A percentile compares a stretch with the other conserved stretches of the same genome.
Evolutionary conservation across 2,329 filamentous ascomycete species (phyloP).

Genomic region (Hyphodiscus sp.): DNA sequence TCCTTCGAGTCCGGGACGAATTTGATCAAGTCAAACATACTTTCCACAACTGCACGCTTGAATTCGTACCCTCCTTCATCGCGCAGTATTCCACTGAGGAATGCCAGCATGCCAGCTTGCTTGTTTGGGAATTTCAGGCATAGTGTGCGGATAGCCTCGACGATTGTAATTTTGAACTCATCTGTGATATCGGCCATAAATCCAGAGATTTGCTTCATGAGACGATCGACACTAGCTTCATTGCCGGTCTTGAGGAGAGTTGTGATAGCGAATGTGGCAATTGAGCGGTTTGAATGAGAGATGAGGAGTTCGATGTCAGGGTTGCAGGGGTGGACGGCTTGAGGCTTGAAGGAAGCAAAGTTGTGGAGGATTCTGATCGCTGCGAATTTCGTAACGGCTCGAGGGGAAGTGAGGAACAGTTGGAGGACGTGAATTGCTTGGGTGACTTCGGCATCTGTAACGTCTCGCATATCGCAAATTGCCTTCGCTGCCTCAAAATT

Average conservation of each 20-base stretch:
- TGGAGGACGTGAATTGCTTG: slow-evolving; percentile 94
- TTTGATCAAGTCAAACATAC: slow-evolving; percentile 98
- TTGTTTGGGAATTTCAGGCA: slow-evolving; percentile 98
- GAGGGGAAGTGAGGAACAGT: slow-evolving; percentile 91
- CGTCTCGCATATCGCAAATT: slow-evolving; percentile 89
- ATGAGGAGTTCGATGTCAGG: slow-evolving; percentile 96
- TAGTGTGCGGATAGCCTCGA: slow-evolving; percentile 92
- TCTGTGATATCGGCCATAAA: slow-evolving; percentile 99
- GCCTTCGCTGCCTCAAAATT: slow-evolving; percentile 99
- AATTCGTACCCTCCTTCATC: slow-evolving; percentile 98
- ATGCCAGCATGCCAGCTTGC: slow-evolving; percentile 94
- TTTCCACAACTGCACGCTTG: slow-evolving; percentile 95
- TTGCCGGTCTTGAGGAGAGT: slow-evolving; percentile 98
- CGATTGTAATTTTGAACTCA: slow-evolving; percentile 99
- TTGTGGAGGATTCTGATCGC: slow-evolving; percentile 94
- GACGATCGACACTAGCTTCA: slow-evolving; percentile 88
- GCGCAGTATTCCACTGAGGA: slow-evolving; percentile 91
- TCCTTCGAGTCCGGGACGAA: slow-evolving; percentile 87
- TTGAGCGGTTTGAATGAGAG: slow-evolving; percentile 93
- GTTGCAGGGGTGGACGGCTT: slow-evolving; percentile 88
- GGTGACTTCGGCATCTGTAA: slow-evolving; percentile 83
- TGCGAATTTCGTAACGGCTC: slow-evolving; percentile 94
- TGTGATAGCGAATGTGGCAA: slow-evolving; percentile 96
- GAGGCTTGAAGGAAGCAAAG: slow-evolving; percentile 94
- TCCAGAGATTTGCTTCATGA: slow-evolving; percentile 97